Evolutionary conservation across 129 eudicot genomes (phyloP), one percentile per base, ranked within the genome.

Genomic region (Helianthus tuberosus): DNA sequence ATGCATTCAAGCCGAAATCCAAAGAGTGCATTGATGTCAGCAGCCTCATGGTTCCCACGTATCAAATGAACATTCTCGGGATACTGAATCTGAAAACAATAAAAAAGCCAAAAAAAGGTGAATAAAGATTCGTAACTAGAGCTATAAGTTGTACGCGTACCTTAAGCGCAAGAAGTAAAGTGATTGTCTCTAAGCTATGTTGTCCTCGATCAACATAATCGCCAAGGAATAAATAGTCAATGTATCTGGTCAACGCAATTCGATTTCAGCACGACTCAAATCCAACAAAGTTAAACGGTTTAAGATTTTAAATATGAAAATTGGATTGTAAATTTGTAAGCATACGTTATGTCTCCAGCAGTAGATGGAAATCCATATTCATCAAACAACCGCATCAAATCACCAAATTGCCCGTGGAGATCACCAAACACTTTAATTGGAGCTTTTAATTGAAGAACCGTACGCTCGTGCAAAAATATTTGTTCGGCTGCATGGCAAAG

Each of bases 141-240:
- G 58, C 23, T 35, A 32, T 61, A 66, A 54, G 12, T 63, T 47
- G 51, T 75, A 77, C 69, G 81, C 77, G 78, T 83, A 82, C 98
- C 97, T 94, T 94, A 14, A 94, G 80, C 17, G 98, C 97, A 55
- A 94, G 96, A 54, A 94, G 97, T 75, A 94, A 83, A 27, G 91
- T 86, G 72, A 94, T 94, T 3, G 97, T 94, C 77, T 94, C 98
- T 87, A 94, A 94, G 87, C 98, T 94, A 83, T 94, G 98, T 64
- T 94, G 98, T 73, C 98, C 98, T 83, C 98, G 91, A 75, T 94
- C 98, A 90, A 94, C 98, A 76, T 94, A 94, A 78, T 94, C 98
- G 6, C 98, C 98, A 77, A 94, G 93, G 67, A 94, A 94, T 49
- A 94, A 76, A 74, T 94, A 94, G 84, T 94, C 98, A 52, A 94